A percentile compares a stretch with the other conserved stretches of the same genome.
Evolutionary conservation across 305 asterid species (phyloP).

Genomic region (Fraxinus greggii): DNA sequence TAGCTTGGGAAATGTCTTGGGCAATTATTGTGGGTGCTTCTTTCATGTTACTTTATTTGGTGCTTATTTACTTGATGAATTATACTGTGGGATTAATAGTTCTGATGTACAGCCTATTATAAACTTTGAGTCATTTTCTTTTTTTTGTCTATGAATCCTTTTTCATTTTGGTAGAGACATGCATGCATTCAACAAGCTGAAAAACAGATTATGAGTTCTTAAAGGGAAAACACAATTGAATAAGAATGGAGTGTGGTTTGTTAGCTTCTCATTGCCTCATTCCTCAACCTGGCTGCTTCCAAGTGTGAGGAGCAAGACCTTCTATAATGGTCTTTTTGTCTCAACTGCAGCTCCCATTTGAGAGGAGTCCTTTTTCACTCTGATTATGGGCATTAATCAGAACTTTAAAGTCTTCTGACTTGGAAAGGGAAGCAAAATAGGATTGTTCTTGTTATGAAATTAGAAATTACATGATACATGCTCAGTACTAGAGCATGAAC

Average conservation of each 20-base stretch:
- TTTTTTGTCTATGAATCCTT: not conserved
- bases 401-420: constrained; percentile 1
- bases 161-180: not conserved
- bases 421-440: not conserved
- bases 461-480: not conserved
- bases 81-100: not conserved
- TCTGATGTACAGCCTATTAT: not conserved
- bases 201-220: not conserved
- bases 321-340: not conserved
- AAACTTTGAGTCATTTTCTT: not conserved
- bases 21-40: not conserved
- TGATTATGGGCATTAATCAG: constrained; percentile 2
- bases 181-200: constrained; percentile 8
- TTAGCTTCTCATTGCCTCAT: constrained; percentile 2
- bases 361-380: not conserved
- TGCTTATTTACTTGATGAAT: not conserved
- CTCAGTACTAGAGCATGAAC: not conserved
- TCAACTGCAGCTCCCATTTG: not conserved
- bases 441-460: not conserved
- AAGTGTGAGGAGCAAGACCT: not conserved
- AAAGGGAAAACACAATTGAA: not conserved
- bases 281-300: not conserved
- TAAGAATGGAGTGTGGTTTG: not conserved
- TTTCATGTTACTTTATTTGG: not conserved
- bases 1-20: not conserved